These are phyloP conservation scores for Dendrobium officinale DNA, from an alignment of 106 monocot genomes.

Conservation along the genomic window DNA sequence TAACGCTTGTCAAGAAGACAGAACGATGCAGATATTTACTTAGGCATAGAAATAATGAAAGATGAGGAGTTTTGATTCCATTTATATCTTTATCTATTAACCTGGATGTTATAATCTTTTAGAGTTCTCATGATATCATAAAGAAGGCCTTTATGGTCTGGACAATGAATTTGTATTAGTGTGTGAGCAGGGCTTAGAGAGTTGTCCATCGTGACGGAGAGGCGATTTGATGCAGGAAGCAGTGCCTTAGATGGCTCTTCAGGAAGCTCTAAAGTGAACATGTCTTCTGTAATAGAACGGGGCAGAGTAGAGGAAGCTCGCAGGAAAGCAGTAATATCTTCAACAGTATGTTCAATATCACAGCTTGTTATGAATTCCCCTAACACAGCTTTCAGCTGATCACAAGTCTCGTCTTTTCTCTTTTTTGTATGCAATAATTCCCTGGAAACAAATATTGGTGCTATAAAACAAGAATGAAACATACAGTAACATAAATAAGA, in stretches of 20 bases:
- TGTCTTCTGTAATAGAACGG: slow-evolving; percentile 32
- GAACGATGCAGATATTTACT: neutral
- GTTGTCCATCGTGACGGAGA: slow-evolving; percentile 60
- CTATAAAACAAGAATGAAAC: neutral
- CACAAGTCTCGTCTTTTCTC: slow-evolving; percentile 49
- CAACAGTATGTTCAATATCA: slow-evolving; percentile 43
- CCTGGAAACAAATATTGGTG: slow-evolving; percentile 19
- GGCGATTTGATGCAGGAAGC: slow-evolving; percentile 1
- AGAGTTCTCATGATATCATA: slow-evolving; percentile 77
- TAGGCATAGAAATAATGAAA: neutral
- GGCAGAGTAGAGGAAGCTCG: slow-evolving; percentile 41
- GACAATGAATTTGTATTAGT: slow-evolving; percentile 62
- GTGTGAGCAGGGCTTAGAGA: slow-evolving; percentile 58
- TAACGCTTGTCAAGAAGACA: neutral
- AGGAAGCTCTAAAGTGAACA: slow-evolving; percentile 39
- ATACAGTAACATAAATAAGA: neutral
- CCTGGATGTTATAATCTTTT: slow-evolving; percentile 83
- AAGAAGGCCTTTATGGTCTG: slow-evolving; percentile 68
- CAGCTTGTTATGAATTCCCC: slow-evolving; percentile 56
- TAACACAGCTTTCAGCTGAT: slow-evolving; percentile 42
- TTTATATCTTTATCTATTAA: slow-evolving; percentile 8
- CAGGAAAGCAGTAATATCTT: slow-evolving; percentile 27
- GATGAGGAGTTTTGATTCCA: neutral
- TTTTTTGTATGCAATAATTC: slow-evolving; percentile 57
- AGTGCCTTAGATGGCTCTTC: slow-evolving; percentile 18